Conservation (phyloP, 495 filamentous ascomycete species). For the Tuber brumale region DNA sequence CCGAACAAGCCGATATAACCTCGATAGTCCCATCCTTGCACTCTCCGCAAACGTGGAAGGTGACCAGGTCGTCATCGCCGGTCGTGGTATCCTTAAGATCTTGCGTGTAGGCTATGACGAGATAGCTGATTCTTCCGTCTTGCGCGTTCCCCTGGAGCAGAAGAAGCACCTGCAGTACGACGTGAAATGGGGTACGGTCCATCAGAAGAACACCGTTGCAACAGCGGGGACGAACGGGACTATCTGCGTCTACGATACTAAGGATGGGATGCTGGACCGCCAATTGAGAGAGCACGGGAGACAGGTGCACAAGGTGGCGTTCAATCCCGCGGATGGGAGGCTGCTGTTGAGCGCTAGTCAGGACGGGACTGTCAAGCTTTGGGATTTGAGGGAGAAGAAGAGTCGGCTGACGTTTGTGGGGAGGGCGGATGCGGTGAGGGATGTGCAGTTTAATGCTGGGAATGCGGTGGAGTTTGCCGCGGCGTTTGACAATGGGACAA, state of each 20-base stretch:
- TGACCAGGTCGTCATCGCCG: conserved; percentile 36
- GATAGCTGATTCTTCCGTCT: conserved; percentile 29
- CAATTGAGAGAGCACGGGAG: conserved; percentile 63
- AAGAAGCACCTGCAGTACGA: conserved; percentile 48
- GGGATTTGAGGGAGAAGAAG: conserved; percentile 59
- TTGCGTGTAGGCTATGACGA: conserved; percentile 27
- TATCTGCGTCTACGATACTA: conserved; percentile 56
- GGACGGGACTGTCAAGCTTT: conserved; percentile 79
- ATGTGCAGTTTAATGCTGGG: conserved; percentile 47
- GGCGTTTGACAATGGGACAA: conserved; percentile 65
- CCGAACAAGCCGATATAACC: conserved; percentile 29
- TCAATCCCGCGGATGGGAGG: conserved; percentile 73
- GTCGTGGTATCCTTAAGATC: conserved; percentile 32
- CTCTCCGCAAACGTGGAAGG: conserved; percentile 35
- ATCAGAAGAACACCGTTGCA: conserved; percentile 55
- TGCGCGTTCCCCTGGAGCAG: conserved; percentile 33
- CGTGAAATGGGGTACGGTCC: conserved; percentile 59
- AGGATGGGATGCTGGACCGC: conserved; percentile 30
- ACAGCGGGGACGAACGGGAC: conserved; percentile 68
- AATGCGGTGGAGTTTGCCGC: conserved; percentile 83
- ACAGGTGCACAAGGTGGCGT: conserved; percentile 84
- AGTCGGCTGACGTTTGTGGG: conserved; percentile 56
- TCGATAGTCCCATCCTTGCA: conserved; percentile 33
- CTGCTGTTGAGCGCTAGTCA: conserved; percentile 84
- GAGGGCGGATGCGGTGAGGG: conserved; percentile 72